These are phyloP conservation scores for Aspergillus pseudonomiae DNA, from an alignment of 2,329 filamentous ascomycete species.

Conservation along the genomic window DNA sequence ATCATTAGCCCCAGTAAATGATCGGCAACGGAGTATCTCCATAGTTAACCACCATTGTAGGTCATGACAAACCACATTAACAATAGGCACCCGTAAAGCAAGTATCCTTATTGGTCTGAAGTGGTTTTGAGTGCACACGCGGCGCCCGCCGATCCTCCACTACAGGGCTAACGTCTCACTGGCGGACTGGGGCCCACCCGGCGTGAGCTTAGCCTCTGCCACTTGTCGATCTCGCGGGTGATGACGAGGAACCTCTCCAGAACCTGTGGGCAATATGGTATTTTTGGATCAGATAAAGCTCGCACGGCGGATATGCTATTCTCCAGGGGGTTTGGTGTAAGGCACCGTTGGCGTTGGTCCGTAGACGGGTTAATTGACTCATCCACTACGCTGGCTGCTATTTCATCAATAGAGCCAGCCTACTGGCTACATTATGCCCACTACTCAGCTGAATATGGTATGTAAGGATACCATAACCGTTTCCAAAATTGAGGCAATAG, in stretches of 20 bases:
- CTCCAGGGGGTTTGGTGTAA: background rate
- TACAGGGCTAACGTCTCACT: background rate
- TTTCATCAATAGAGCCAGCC: background rate
- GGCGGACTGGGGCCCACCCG: background rate
- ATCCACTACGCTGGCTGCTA: background rate
- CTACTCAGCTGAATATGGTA: no score
- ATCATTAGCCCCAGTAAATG: background rate
- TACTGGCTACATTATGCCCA: background rate
- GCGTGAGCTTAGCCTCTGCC: background rate
- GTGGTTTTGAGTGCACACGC: background rate
- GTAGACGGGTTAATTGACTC: background rate
- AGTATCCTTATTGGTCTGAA: background rate
- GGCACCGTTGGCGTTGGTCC: background rate
- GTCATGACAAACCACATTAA: background rate
- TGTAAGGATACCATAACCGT: no score
- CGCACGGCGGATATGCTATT: background rate
- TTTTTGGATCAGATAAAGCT: constrained; percentile 1
- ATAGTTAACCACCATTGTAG: background rate
- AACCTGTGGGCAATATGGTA: background rate
- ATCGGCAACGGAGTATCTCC: background rate
- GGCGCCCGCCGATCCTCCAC: constrained; percentile 1
- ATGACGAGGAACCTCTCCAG: background rate
- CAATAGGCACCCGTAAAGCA: background rate
- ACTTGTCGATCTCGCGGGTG: background rate
- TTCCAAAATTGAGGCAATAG: background rate